Evolutionary conservation across 1,139 yeast species (phyloP).

Genomic region (Pichia terricola): DNA sequence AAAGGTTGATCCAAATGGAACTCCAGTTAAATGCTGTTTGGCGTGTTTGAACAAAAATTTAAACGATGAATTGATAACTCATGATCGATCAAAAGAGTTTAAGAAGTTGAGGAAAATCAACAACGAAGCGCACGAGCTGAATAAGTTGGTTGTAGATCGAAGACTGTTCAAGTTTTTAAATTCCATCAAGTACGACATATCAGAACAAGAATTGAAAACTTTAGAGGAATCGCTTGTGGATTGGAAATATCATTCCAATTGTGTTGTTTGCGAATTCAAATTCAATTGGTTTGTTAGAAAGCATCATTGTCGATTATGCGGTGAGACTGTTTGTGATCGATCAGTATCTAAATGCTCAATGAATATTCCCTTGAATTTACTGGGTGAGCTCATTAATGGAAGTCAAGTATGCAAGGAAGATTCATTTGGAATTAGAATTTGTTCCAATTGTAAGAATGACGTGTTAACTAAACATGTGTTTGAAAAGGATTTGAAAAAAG

Average conservation of each 20-base stretch:
- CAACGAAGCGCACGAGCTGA: not conserved
- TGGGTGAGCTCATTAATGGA: slow-evolving; percentile 31
- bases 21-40: slow-evolving; percentile 63
- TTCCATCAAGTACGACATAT: not conserved
- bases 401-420: slow-evolving; percentile 1
- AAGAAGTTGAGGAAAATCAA: not conserved
- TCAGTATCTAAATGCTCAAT: slow-evolving; percentile 55
- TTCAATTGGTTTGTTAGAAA: slow-evolving; percentile 51
- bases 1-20: slow-evolving; percentile 24
- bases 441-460: slow-evolving; percentile 57
- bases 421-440: slow-evolving; percentile 37
- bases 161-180: no score
- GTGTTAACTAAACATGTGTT: slow-evolving; percentile 50
- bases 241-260: slow-evolving; percentile 55
- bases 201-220: slow-evolving; percentile 8
- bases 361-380: slow-evolving; percentile 48
- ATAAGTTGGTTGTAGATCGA: slow-evolving; percentile 1
- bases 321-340: slow-evolving; percentile 72
- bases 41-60: slow-evolving; percentile 36
- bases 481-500: slow-evolving; percentile 27
- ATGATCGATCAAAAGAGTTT: not conserved
- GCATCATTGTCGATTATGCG: slow-evolving; percentile 62
- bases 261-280: slow-evolving; percentile 52
- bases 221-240: slow-evolving; percentile 47
- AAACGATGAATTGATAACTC: no score